phyloP scores from a whole-genome alignment of 164 flowering plant genomes.

The Tetracentron sinense region DNA sequence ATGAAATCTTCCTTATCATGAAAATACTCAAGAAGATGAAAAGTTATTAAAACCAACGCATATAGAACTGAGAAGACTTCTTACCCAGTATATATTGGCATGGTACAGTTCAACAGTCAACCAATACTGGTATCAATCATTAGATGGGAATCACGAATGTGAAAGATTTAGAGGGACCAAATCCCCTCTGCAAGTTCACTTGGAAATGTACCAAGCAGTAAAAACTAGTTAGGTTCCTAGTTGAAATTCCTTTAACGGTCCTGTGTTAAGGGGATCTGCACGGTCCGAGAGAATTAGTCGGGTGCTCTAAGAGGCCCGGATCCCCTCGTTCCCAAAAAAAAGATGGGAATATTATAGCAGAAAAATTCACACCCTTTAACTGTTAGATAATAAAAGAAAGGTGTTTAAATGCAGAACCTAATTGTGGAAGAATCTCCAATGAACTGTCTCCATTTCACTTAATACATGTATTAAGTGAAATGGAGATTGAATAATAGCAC shows the following conservation, averaged over 20 bases:
- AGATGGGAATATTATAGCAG: background rate
- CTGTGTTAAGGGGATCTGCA: too few relatives aligned
- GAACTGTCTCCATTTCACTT: slow-evolving; percentile 45
- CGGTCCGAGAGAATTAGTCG: too few relatives aligned
- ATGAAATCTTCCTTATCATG: background rate
- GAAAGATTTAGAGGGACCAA: slow-evolving; percentile 60
- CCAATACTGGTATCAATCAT: slow-evolving; percentile 11
- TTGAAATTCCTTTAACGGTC: background rate
- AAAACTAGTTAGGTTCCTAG: background rate
- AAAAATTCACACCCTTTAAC: background rate
- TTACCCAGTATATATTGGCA: background rate
- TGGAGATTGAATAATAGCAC: too few relatives aligned
- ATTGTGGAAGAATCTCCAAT: slow-evolving; percentile 35
- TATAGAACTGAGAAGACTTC: background rate
- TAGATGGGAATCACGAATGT: slow-evolving; percentile 32
- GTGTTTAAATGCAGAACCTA: slow-evolving; percentile 32
- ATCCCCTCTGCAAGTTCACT: slow-evolving; percentile 80
- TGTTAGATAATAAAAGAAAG: background rate
- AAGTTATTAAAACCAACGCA: background rate
- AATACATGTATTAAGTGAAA: too few relatives aligned
- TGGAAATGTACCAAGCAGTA: slow-evolving; percentile 22
- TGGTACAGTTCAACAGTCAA: background rate
- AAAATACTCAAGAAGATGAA: background rate
- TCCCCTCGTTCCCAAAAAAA: too few relatives aligned
- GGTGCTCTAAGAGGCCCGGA: too few relatives aligned